Conservation (phyloP, 192 early-diverging fungal species). For the Mortierella alpina region DNA sequence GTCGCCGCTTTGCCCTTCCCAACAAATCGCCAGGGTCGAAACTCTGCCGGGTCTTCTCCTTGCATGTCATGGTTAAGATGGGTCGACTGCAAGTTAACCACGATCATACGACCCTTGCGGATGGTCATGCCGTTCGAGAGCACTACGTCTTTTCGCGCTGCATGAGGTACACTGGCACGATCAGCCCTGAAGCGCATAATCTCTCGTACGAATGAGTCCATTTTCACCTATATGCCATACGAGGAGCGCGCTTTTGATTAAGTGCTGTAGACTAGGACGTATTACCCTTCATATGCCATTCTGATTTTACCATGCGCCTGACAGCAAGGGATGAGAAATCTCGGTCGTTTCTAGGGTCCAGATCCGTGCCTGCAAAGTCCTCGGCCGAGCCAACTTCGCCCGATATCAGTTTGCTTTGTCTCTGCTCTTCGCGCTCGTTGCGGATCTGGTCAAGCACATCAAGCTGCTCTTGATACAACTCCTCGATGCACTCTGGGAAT, state of each 20-base stretch:
- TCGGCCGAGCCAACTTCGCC: background rate
- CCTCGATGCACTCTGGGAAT: conserved; percentile 19
- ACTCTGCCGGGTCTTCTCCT: conserved; percentile 33
- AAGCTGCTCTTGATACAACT: conserved; percentile 35
- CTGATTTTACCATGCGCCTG: conserved; percentile 32
- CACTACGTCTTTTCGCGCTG: conserved; percentile 14
- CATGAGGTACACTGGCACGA: conserved; percentile 14
- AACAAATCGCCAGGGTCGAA: conserved; percentile 54
- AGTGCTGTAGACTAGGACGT: no score
- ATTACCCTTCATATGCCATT: no score
- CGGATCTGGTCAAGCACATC: conserved; percentile 13
- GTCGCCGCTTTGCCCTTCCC: conserved; percentile 32
- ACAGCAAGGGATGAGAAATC: conserved; percentile 16
- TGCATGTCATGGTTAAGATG: conserved; percentile 13
- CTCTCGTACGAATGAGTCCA: conserved; percentile 54
- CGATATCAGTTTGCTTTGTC: background rate
- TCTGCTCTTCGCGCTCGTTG: conserved; percentile 16
- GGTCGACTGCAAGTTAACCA: conserved; percentile 39
- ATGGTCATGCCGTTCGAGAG: conserved; percentile 53
- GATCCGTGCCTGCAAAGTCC: background rate
- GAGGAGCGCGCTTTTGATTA: no score
- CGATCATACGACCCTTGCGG: conserved; percentile 31
- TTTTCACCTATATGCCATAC: background rate
- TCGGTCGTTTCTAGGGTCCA: conserved; percentile 11
- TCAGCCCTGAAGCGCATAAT: conserved; percentile 11